These are phyloP conservation scores for Mucor indicus DNA, from an alignment of 371 early-diverging fungal genomes.

Conservation along the genomic window DNA sequence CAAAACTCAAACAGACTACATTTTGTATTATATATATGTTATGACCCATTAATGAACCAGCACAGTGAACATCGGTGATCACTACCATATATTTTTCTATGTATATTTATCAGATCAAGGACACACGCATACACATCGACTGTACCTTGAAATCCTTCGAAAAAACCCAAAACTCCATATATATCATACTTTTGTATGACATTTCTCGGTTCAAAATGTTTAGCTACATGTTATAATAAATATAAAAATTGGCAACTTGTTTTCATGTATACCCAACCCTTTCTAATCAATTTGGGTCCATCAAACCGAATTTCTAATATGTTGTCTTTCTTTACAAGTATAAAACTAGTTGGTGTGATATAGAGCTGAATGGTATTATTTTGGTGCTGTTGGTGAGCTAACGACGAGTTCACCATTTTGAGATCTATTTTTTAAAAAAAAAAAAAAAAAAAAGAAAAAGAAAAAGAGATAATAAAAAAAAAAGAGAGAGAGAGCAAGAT, in stretches of 20 bases:
- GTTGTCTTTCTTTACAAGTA: constrained; percentile 15
- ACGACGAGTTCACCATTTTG: too few relatives aligned
- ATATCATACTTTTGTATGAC: constrained; percentile 26
- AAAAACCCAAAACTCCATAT: constrained; percentile 36
- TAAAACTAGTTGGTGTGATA: constrained; percentile 21
- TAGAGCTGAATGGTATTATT: constrained; percentile 17
- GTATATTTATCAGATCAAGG: neutral
- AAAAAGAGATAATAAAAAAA: too few relatives aligned
- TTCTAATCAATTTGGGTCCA: constrained; percentile 16
- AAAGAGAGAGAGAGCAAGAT: too few relatives aligned
- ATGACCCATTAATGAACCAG: constrained; percentile 46
- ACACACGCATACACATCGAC: neutral
- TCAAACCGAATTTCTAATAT: constrained; percentile 27
- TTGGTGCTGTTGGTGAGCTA: too few relatives aligned
- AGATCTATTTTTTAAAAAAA: too few relatives aligned
- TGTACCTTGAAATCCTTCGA: constrained; percentile 36
- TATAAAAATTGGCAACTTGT: neutral
- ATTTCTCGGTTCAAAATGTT: constrained; percentile 17
- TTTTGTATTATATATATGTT: constrained; percentile 45
- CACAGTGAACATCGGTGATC: constrained; percentile 35
- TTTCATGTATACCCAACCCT: too few relatives aligned
- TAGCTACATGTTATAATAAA: neutral
- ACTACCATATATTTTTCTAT: constrained; percentile 39
- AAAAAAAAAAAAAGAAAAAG: too few relatives aligned
- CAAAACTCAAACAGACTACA: constrained; percentile 41